A percentile compares a stretch with the other conserved stretches of the same genome.
These are phyloP conservation scores for Henningerozyma blattae DNA, from an alignment of 805 yeast genomes.

Conservation along the genomic window DNA sequence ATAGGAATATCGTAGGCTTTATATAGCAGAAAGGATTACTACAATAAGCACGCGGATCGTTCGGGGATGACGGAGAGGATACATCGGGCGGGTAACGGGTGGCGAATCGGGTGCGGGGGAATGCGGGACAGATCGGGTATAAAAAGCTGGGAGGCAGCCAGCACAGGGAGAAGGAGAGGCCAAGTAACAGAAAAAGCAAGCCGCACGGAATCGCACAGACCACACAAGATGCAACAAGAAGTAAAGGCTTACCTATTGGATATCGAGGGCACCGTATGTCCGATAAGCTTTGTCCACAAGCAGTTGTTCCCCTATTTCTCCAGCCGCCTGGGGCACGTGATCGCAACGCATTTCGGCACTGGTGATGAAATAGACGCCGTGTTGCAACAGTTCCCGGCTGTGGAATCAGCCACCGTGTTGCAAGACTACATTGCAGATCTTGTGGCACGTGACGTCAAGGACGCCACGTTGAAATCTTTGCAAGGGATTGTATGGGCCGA, in stretches of 20 bases:
- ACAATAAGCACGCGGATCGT: too few relatives aligned
- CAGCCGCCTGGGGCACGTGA: slow-evolving; percentile 1
- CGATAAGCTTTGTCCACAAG: slow-evolving; percentile 80
- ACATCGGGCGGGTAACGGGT: too few relatives aligned
- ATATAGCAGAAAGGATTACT: too few relatives aligned
- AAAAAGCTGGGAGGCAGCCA: too few relatives aligned
- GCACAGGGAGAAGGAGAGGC: too few relatives aligned
- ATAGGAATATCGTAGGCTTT: too few relatives aligned
- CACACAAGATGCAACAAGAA: too few relatives aligned
- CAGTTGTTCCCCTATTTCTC: slow-evolving; percentile 67
- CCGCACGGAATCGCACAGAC: too few relatives aligned
- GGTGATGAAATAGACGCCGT: neutral
- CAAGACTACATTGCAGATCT: slow-evolving; percentile 39
- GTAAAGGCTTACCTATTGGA: slow-evolving; percentile 34
- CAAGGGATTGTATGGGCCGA: slow-evolving; percentile 77
- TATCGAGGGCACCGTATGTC: slow-evolving; percentile 90
- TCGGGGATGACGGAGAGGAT: too few relatives aligned
- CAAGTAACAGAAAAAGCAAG: too few relatives aligned
- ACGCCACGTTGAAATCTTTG: slow-evolving; percentile 58
- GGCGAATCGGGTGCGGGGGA: too few relatives aligned
- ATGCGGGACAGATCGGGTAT: too few relatives aligned
- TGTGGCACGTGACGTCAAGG: slow-evolving; percentile 62
- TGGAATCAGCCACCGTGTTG: slow-evolving; percentile 12
- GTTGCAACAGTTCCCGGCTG: neutral
- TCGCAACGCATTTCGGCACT: neutral